A percentile compares a stretch with the other conserved stretches of the same genome.
Conservation (phyloP, 176 grass and related monocot species). For the Triticum timopheevii region DNA sequence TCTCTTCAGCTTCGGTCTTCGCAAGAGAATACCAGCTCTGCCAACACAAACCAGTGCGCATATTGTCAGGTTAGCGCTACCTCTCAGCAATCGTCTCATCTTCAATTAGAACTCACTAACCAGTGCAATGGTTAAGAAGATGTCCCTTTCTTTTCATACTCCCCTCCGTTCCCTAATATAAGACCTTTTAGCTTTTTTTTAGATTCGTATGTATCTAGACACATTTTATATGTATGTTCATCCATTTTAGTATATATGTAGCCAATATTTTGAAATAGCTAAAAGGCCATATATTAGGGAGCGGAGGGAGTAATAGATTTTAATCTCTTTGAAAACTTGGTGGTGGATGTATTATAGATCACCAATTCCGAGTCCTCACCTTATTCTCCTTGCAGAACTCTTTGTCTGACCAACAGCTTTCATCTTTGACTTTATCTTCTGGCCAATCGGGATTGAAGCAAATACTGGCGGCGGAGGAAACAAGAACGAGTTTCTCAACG, state of each 20-base stretch:
- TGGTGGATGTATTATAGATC: background rate
- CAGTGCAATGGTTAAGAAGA: background rate
- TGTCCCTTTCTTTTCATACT: background rate
- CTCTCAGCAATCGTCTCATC: background rate
- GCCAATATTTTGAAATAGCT: no score
- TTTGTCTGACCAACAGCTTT: conserved; percentile 49
- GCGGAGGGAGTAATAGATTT: background rate
- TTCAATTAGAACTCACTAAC: background rate
- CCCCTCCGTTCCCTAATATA: no score
- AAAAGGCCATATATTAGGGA: no score
- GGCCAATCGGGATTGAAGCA: conserved; percentile 31
- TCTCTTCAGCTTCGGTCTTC: conserved; percentile 48
- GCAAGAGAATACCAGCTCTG: conserved; percentile 47
- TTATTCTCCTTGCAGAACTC: conserved; percentile 13
- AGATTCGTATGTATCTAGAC: no score
- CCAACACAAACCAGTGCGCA: background rate
- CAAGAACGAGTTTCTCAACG: conserved; percentile 25
- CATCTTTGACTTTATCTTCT: conserved; percentile 24
- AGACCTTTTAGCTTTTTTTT: no score
- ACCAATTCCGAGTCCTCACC: background rate
- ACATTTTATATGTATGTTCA: no score
- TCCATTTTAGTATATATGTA: no score
- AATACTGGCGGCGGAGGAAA: conserved; percentile 22
- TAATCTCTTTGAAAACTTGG: background rate
- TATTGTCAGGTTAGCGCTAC: background rate